Evolutionary conservation across 2,329 filamentous ascomycete genomes (phyloP), one percentile per base, ranked within the genome.

Genomic region (Aspergillus oerlinghausenensis): DNA sequence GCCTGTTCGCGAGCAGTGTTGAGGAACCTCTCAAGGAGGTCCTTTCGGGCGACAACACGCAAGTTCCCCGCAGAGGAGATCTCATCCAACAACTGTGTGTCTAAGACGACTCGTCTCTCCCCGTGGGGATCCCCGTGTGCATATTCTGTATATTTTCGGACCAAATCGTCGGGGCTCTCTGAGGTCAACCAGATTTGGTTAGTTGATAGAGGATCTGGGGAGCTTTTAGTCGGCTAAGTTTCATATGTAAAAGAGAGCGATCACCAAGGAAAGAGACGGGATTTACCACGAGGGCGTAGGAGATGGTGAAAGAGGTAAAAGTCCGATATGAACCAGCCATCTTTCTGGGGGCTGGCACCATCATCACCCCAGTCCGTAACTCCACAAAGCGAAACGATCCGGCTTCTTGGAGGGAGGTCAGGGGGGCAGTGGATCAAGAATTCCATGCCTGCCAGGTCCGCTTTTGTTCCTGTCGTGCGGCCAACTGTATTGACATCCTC

Each of bases 131-230:
- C 50, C 4, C 61, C 57, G 51, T 61, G 59, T 17, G 59, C 55
- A 51, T 61, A 61, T 45, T 58, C 56, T 10, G 17, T 28, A 49
- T 61, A 61, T 49, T 61, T 60, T 42, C 43, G 14, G 8, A 61
- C 53, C 8, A 63, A 50, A 49, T 50, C 32, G 32, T 58, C 26
- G 4, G 56, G 60, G 19, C 48, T 29, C 29, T 55, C 52, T 23
- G 38, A 59, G 4, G 59, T 63, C 38, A 63, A 47, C 59, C 56
- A 61, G 26, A 56, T 50, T 43, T 59, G 57, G 51, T 29, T 52
- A 28, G 56, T 17, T 52, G 49, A 52, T 48, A 47, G 42, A 17
- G 45, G 19, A 50, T 48, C 52, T 58, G 21, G 48, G 25, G 14
- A 42, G 35, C 43, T 52, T 42, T 23, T 21, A 40, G 23, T 40